These are phyloP conservation scores for Scytalidium lignicola DNA, from an alignment of 2,329 filamentous ascomycete genomes.

Conservation along the genomic window DNA sequence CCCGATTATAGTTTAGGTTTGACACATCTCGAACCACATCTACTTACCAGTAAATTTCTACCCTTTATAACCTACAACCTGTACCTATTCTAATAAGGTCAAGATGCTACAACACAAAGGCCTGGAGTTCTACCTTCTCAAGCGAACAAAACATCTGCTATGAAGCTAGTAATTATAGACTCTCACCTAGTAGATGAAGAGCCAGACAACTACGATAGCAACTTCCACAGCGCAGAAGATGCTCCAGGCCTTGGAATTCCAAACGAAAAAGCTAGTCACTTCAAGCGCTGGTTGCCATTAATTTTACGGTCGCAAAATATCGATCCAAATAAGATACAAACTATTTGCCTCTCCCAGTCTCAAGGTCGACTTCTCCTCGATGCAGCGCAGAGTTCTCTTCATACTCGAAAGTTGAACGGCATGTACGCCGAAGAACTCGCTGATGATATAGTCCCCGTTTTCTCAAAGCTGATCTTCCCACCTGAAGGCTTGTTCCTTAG, in stretches of 20 bases:
- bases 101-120: no score
- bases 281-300: conserved; percentile 36
- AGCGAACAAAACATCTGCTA: conserved; percentile 48
- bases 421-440: conserved; percentile 29
- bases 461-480: conserved; percentile 24
- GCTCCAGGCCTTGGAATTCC: conserved; percentile 24
- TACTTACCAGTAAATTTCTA: no score
- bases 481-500: conserved; percentile 36
- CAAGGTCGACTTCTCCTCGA: conserved; percentile 29
- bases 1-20: no score
- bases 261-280: conserved; percentile 32
- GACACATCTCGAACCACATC: no score
- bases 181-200: no score
- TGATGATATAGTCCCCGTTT: conserved; percentile 25
- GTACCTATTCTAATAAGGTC: no score
- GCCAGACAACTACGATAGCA: conserved; percentile 29
- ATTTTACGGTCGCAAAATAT: conserved; percentile 32
- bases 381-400: conserved; percentile 27
- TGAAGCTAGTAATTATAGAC: conserved; percentile 64
- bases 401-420: conserved; percentile 24
- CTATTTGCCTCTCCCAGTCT: conserved; percentile 21
- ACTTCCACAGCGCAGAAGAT: conserved; percentile 29
- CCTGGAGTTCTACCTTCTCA: no score
- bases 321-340: conserved; percentile 21
- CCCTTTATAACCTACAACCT: no score